Percentiles rank a stretch among this genome's conserved stretches.
These are phyloP conservation scores for Brasilioporus rufonigricans DNA, from an alignment of 768 basidiomycete genomes.

Conservation along the genomic window DNA sequence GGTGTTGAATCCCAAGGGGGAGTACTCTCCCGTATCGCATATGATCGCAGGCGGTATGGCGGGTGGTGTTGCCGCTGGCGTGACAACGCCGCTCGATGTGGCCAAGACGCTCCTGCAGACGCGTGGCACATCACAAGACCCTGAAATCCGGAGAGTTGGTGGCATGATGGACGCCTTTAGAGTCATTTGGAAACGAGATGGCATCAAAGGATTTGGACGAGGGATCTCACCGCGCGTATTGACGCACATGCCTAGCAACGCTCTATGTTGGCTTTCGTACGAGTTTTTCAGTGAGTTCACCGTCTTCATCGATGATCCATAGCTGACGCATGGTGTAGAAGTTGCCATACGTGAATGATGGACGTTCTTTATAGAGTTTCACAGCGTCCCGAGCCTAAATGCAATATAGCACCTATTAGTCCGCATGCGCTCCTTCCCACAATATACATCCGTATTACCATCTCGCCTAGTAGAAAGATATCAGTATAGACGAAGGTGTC, in stretches of 20 bases:
- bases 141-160: slow-evolving; percentile 76
- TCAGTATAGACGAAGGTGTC: not conserved
- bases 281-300: slow-evolving; percentile 92
- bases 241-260: slow-evolving; percentile 96
- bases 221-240: slow-evolving; percentile 90
- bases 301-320: not conserved
- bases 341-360: slow-evolving; percentile 55
- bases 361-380: slow-evolving; percentile 18
- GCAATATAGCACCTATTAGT: not conserved
- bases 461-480: slow-evolving; percentile 1
- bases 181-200: slow-evolving; percentile 86
- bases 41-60: slow-evolving; percentile 89
- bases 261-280: slow-evolving; percentile 95
- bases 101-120: slow-evolving; percentile 98
- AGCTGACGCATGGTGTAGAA: slow-evolving; percentile 40
- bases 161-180: slow-evolving; percentile 88
- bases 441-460: slow-evolving; percentile 20
- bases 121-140: slow-evolving; percentile 82
- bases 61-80: slow-evolving; percentile 90
- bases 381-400: slow-evolving; percentile 6
- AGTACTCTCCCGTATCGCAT: slow-evolving; percentile 93
- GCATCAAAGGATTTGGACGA: slow-evolving; percentile 78
- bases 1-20: slow-evolving; percentile 77
- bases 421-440: slow-evolving; percentile 5
- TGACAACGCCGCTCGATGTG: slow-evolving; percentile 96